Conservation (phyloP, 345 rosid genomes). For the Reutealis trisperma region DNA sequence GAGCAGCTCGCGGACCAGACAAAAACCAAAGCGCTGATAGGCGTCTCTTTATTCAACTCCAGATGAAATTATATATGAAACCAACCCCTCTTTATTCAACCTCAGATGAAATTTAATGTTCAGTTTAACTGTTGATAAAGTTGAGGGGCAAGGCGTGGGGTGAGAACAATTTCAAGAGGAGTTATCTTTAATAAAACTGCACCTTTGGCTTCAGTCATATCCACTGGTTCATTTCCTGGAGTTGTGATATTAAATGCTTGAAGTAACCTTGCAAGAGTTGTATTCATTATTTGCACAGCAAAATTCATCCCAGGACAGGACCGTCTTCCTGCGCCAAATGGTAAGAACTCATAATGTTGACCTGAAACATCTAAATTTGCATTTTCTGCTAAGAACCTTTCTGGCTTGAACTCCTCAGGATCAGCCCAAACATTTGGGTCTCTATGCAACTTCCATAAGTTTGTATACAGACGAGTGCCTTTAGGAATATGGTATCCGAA, state of each 20-base stretch:
- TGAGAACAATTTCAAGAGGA: slow-evolving; percentile 17
- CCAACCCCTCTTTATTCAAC: background rate
- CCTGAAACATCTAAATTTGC: slow-evolving; percentile 5
- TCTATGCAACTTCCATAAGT: slow-evolving; percentile 27
- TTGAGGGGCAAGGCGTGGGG: slow-evolving; percentile 3
- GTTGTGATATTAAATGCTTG: slow-evolving; percentile 24
- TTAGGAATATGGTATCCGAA: slow-evolving; percentile 19
- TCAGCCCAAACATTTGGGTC: slow-evolving; percentile 25
- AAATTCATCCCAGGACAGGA: slow-evolving; percentile 32
- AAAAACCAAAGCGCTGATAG: too few relatives aligned
- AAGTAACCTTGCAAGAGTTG: slow-evolving; percentile 27
- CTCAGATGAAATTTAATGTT: background rate
- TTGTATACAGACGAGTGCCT: slow-evolving; percentile 17
- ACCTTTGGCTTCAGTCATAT: slow-evolving; percentile 5
- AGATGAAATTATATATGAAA: background rate
- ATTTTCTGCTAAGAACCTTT: slow-evolving; percentile 29
- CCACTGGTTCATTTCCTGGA: background rate
- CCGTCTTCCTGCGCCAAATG: slow-evolving; percentile 34
- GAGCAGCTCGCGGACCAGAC: too few relatives aligned
- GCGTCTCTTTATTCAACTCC: too few relatives aligned
- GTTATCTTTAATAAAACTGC: slow-evolving; percentile 11
- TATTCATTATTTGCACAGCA: slow-evolving; percentile 27
- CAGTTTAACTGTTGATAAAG: background rate
- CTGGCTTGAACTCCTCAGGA: slow-evolving; percentile 28
- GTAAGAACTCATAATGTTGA: slow-evolving; percentile 28